Percentiles rank a stretch among this genome's conserved stretches.
Evolutionary conservation across 2,329 filamentous ascomycete species (phyloP).

Genomic region (Xylariaceae sp.): DNA sequence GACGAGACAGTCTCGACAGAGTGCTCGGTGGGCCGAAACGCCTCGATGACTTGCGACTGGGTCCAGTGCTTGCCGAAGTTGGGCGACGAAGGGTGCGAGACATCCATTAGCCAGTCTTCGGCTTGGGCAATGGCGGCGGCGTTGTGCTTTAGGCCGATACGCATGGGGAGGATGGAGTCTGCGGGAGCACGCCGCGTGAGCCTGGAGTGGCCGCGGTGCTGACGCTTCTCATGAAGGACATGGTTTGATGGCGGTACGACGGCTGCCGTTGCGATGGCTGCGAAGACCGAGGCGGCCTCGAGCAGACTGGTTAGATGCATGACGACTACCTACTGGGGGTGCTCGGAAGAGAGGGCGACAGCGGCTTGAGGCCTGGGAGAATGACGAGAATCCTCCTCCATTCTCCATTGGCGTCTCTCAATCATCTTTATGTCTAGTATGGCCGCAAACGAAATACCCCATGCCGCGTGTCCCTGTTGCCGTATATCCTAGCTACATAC

Average conservation of each 20-base stretch:
- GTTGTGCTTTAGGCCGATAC: neutral
- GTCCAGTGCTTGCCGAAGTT: conserved; percentile 3
- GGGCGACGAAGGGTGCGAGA: conserved; percentile 1
- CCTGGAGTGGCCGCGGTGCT: neutral
- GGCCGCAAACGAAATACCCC: no score
- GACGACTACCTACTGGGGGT: no score
- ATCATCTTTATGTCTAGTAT: no score
- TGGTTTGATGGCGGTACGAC: neutral
- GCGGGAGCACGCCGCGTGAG: neutral
- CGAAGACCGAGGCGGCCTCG: no score
- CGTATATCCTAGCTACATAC: no score
- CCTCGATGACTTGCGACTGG: neutral
- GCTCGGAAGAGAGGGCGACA: no score
- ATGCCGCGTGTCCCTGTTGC: no score
- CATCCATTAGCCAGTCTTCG: neutral
- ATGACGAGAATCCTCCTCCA: no score
- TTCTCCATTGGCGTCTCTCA: no score
- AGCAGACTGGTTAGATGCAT: no score
- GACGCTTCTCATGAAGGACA: neutral
- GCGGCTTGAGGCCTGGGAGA: no score
- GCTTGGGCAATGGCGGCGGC: neutral
- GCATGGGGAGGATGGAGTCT: neutral
- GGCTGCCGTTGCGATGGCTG: neutral
- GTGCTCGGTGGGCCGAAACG: neutral
- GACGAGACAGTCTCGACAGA: neutral